Percentiles rank a stretch among this genome's conserved stretches.
These are phyloP conservation scores for Annulohypoxylon bovei DNA, from an alignment of 495 filamentous ascomycete genomes.

Conservation along the genomic window DNA sequence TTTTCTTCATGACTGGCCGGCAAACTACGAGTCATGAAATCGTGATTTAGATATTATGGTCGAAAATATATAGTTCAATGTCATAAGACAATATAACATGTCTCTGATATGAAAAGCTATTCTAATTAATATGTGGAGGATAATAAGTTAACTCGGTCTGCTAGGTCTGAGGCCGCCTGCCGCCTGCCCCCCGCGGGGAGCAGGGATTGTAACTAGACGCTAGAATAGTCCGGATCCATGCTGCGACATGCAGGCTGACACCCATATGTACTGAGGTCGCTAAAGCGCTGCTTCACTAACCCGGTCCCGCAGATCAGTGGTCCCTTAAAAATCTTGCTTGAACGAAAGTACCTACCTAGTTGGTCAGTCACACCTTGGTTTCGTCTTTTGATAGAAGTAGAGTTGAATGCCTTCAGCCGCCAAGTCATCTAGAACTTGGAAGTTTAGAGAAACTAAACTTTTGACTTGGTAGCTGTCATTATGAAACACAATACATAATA, in stretches of 20 bases:
- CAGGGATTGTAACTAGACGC: not conserved
- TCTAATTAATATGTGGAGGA: not conserved
- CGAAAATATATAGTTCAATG: too few species aligned
- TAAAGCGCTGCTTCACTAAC: not conserved
- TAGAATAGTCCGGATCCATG: constrained; percentile 3
- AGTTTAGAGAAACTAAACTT: not conserved
- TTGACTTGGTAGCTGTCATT: not conserved
- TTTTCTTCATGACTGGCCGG: not conserved
- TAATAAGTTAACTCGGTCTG: not conserved
- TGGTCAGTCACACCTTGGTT: not conserved
- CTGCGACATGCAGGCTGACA: constrained; percentile 27
- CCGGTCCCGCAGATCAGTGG: not conserved
- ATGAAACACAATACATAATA: constrained; percentile 16
- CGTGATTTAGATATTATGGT: not conserved
- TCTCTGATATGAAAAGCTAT: not conserved
- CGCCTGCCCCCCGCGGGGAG: constrained; percentile 24
- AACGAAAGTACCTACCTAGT: not conserved
- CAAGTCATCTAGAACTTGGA: not conserved
- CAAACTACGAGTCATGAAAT: not conserved
- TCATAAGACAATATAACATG: not conserved
- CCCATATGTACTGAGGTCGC: not conserved
- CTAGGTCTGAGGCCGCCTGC: constrained; percentile 25
- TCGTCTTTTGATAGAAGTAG: not conserved
- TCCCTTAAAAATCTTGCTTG: not conserved
- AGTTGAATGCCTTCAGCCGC: not conserved